Evolutionary conservation across 75 land plant species (phyloP).

Genomic region (Azolla pinnata): DNA sequence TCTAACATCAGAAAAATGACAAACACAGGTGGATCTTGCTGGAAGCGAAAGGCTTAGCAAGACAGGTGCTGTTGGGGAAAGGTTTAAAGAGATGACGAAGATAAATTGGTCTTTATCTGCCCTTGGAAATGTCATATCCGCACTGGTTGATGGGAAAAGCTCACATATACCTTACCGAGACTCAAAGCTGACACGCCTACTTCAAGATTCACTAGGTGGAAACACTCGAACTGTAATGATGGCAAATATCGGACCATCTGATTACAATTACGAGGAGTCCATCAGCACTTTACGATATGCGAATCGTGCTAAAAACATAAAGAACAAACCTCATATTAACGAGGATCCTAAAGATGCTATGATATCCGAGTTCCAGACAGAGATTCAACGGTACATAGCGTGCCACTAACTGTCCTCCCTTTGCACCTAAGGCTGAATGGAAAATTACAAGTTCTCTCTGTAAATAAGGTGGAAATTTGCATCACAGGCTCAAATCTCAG

Average conservation of each 20-base stretch:
- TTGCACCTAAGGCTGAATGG: too few species aligned
- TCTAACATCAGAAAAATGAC: conserved; percentile 15
- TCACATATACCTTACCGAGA: conserved; percentile 69
- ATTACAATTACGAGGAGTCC: conserved; percentile 36
- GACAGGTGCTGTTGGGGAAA: conserved; percentile 79
- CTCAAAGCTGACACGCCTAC: conserved; percentile 33
- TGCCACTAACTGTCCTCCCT: too few species aligned
- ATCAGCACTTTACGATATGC: conserved; percentile 42
- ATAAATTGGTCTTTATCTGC: conserved; percentile 87
- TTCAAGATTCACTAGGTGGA: conserved; percentile 39
- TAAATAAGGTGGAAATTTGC: not conserved
- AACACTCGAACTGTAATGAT: conserved; percentile 39
- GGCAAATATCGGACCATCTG: conserved; percentile 40
- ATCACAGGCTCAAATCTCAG: conserved; percentile 26
- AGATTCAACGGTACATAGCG: conserved; percentile 28
- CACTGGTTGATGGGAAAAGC: conserved; percentile 66
- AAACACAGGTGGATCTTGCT: conserved; percentile 75
- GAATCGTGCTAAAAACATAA: conserved; percentile 35
- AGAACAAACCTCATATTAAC: conserved; percentile 33
- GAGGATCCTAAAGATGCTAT: conserved; percentile 40
- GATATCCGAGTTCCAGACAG: conserved; percentile 28
- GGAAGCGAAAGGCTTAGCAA: conserved; percentile 89
- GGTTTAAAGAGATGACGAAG: conserved; percentile 87
- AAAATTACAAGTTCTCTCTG: too few species aligned
- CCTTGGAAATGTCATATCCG: conserved; percentile 88